Evolutionary conservation across 176 grass and related monocot genomes (phyloP).

Genomic region (Raddia distichophylla): DNA sequence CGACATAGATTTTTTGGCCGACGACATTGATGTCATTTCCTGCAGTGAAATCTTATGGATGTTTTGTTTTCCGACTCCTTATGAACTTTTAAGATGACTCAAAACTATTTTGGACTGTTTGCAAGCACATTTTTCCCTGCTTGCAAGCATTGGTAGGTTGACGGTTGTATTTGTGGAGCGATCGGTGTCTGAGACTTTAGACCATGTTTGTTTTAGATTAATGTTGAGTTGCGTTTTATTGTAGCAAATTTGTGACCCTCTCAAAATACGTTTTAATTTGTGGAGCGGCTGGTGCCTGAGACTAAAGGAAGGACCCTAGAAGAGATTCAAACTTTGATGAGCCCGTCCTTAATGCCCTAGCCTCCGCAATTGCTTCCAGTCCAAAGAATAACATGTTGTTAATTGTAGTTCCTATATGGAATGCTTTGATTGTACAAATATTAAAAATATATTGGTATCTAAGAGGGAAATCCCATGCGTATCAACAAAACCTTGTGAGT

Average conservation of each 20-base stretch:
- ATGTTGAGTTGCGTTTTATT: too few relatives aligned
- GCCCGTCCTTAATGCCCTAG: constrained; percentile 29
- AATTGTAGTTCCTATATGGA: not conserved
- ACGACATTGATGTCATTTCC: too few relatives aligned
- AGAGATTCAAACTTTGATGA: constrained; percentile 84
- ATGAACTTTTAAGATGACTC: too few relatives aligned
- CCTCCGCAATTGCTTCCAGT: not conserved
- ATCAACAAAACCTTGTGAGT: too few relatives aligned
- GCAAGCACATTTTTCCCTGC: too few relatives aligned
- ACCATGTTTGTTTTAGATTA: too few relatives aligned
- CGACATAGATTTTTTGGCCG: too few relatives aligned
- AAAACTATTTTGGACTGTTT: constrained; percentile 33
- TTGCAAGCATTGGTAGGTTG: constrained; percentile 61
- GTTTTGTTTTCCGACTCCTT: not conserved
- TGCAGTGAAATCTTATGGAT: not conserved
- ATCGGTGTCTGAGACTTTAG: too few relatives aligned
- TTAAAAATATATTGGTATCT: too few relatives aligned
- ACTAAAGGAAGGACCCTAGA: constrained; percentile 86
- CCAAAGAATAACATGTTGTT: not conserved
- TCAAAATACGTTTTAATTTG: too few relatives aligned
- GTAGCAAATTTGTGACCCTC: too few relatives aligned
- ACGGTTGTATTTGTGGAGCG: constrained; percentile 65
- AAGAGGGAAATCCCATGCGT: too few relatives aligned
- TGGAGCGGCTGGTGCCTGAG: constrained; percentile 69
- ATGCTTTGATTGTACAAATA: not conserved